A percentile compares a stretch with the other conserved stretches of the same genome.
Evolutionary conservation across 192 early-diverging fungal genomes (phyloP).

Genomic region (Cladochytrium replicatum): DNA sequence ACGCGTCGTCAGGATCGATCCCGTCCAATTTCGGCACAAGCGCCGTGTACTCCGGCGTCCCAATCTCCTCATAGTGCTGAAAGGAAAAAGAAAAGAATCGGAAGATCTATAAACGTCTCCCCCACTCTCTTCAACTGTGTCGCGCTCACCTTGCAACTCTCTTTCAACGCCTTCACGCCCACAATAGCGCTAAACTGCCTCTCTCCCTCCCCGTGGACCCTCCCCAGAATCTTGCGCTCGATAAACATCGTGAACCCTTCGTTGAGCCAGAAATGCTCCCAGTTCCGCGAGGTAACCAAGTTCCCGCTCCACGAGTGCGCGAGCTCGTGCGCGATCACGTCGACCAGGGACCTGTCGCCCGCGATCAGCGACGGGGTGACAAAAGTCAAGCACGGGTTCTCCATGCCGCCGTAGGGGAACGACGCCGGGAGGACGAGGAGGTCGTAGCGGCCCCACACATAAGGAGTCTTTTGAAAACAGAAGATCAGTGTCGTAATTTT

Average conservation of each 20-base stretch:
- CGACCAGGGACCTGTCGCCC: constrained; percentile 85
- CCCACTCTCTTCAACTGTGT: constrained; percentile 55
- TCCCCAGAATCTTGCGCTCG: constrained; percentile 81
- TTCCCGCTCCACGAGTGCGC: constrained; percentile 72
- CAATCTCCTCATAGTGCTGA: constrained; percentile 28
- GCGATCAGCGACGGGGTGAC: constrained; percentile 94
- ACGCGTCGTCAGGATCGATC: constrained; percentile 76
- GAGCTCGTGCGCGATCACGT: constrained; percentile 93
- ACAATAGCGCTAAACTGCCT: constrained; percentile 81
- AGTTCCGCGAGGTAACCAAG: constrained; percentile 27
- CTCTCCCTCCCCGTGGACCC: constrained; percentile 65
- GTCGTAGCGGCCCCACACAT: constrained; percentile 95
- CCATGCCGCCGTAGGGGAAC: constrained; percentile 66
- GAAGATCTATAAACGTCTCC: constrained; percentile 57
- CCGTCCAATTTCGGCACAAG: constrained; percentile 64
- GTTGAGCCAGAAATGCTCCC: constrained; percentile 82
- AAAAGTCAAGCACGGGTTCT: constrained; percentile 98
- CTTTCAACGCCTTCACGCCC: constrained; percentile 63
- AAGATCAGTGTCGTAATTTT: constrained; percentile 60
- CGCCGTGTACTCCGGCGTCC: constrained; percentile 30
- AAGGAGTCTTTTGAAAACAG: constrained; percentile 72
- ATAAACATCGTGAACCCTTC: constrained; percentile 94
- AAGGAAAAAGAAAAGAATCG: too few species aligned
- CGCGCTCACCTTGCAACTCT: too few species aligned
- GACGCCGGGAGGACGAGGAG: constrained; percentile 47